phyloP scores from a whole-genome alignment of 2,329 filamentous ascomycete species.

The Trichoderma simmonsii region DNA sequence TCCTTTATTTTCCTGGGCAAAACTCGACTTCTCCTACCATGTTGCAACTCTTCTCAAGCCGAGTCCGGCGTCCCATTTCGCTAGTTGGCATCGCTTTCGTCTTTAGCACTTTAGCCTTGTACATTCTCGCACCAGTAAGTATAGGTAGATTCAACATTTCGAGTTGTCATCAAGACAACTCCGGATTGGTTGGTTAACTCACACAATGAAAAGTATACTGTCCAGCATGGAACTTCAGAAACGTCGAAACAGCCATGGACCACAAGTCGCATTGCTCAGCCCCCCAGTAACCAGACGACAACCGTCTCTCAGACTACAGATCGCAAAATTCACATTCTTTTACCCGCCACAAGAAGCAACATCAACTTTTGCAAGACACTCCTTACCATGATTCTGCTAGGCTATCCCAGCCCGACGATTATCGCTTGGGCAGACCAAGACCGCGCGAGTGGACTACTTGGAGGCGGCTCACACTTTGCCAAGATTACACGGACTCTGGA shows the following conservation, averaged over 20 bases:
- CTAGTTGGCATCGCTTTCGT: constrained; percentile 13
- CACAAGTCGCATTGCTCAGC: not conserved
- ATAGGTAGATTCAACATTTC: not conserved
- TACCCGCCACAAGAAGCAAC: constrained; percentile 27
- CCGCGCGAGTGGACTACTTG: constrained; percentile 19
- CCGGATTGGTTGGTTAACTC: not conserved
- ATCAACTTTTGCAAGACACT: constrained; percentile 33
- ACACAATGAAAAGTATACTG: not conserved
- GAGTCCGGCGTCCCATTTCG: not conserved
- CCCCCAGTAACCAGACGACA: not conserved
- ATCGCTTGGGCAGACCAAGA: constrained; percentile 28
- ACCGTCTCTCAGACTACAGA: not conserved
- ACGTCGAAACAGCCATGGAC: not conserved
- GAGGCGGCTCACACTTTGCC: constrained; percentile 30
- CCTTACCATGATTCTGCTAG: constrained; percentile 28
- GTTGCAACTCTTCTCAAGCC: not conserved
- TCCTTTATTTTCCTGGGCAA: not conserved
- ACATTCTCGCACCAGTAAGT: constrained; percentile 19
- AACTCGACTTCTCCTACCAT: not conserved
- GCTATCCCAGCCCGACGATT: constrained; percentile 30
- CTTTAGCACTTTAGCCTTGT: constrained; percentile 18
- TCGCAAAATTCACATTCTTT: constrained; percentile 27
- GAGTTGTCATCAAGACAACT: not conserved
- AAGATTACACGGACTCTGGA: constrained; percentile 30
- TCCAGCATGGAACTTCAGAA: not conserved